Base-by-base conservation (phyloP, 2,329 filamentous ascomycete species). In the Biscogniauxia sp. region DNA sequence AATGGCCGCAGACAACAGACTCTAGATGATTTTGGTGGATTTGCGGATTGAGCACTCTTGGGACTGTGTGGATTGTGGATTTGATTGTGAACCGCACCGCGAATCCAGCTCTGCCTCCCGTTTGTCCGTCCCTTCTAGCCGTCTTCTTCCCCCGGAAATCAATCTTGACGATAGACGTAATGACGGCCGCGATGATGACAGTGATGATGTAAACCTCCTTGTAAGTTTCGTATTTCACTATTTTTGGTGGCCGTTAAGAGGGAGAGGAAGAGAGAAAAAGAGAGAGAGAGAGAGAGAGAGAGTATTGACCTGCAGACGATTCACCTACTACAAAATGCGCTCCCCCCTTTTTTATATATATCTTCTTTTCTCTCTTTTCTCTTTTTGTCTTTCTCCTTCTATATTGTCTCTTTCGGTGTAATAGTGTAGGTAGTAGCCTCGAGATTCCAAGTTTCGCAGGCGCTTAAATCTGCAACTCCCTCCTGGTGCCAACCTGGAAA, bases 1-100 rank as follows among this genome's bases (percentile, higher is more conserved):
- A 68, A 64, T 66, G 72, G 72, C 71, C 72, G 72, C 72, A 74
- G 72, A 72, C 68, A 65, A 65, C 65, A 68, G 65, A 56, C 62
- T 67, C 64, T 68, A 69, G 66, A 68, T 72, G 69, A 71, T 70
- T 72, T 64, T 45, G 37, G 37, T 45, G 37, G 37, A 45, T 45
- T 45, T 45, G 37, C 37, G 37, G 64, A 62, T 61, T 53, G 55
- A 68, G 37, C 37, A 45, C 37, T 45, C 37, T n/a, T 45, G 37
- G 37, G 37, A 45, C 37, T 45, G 37, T 45, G 37, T 45, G 37
- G 37, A 45, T 45, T 45, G 37, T 45, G 37, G 37, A 45, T 45
- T 45, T 45, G 37, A 62, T 55, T 52, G 23, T 20, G 51, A 23
- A 52, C 51, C 51, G 51, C 23, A 52, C 51, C 51, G 51, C 19